These are phyloP conservation scores for Leccinum truebloodii DNA, from an alignment of 768 basidiomycete genomes.

Conservation along the genomic window DNA sequence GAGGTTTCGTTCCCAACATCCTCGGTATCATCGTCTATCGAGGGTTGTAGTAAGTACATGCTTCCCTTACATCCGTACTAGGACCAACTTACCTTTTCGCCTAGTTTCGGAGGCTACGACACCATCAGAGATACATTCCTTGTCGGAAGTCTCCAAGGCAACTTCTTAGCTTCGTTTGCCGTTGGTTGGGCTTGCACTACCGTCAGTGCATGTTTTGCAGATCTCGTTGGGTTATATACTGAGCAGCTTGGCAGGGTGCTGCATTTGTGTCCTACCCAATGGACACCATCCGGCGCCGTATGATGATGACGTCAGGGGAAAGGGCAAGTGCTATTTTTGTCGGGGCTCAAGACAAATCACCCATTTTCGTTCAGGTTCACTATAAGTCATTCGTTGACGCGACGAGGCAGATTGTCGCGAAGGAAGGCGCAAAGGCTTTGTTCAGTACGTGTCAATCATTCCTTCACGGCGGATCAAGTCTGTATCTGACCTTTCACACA, in stretches of 20 bases:
- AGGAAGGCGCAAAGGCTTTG: conserved; percentile 39
- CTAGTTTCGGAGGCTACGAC: conserved; percentile 47
- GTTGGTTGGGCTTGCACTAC: conserved; percentile 45
- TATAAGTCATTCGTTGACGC: conserved; percentile 44
- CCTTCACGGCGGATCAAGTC: background rate
- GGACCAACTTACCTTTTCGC: background rate
- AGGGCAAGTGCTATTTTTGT: conserved; percentile 16
- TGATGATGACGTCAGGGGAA: conserved; percentile 50
- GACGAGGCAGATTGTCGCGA: conserved; percentile 39
- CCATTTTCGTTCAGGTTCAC: conserved; percentile 25
- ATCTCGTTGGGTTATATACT: background rate
- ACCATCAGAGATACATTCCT: conserved; percentile 40
- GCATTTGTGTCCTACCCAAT: conserved; percentile 43
- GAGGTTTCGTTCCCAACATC: conserved; percentile 44
- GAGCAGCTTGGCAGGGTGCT: conserved; percentile 31
- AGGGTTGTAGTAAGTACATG: conserved; percentile 41
- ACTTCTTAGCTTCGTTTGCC: conserved; percentile 42
- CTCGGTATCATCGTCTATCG: conserved; percentile 45
- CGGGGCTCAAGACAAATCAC: background rate
- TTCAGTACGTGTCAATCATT: conserved; percentile 33
- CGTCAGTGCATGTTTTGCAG: conserved; percentile 19
- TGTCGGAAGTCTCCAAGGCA: conserved; percentile 39
- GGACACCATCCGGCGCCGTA: conserved; percentile 46
- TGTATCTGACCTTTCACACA: conserved; percentile 19
- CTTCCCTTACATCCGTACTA: background rate